Evolutionary conservation across 2,329 filamentous ascomycete genomes (phyloP), one percentile per base, ranked within the genome.

Genomic region (Sarocladium kiliense): DNA sequence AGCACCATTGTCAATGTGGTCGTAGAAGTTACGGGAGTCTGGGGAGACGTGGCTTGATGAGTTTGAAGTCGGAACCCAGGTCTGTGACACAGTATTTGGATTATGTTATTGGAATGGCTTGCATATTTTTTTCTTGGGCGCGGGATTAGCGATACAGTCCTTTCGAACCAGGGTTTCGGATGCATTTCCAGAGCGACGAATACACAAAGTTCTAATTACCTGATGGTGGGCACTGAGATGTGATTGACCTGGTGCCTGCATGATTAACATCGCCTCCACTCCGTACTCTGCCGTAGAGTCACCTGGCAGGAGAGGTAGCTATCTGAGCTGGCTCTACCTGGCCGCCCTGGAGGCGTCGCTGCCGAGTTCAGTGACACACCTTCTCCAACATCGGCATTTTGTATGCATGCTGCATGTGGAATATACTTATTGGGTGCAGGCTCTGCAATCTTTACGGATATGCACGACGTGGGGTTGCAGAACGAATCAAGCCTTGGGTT

Each of bases 1-100:
- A 92, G 89, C 66, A 97, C 93, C 0, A 65, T 89, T 32, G 75
- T 86, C 21, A 99, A 97, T 71, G 81, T 99, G 2, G 76, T 87
- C 42, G 81, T 95, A 16, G 94, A 99, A 71, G 64, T 93, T 42
- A 81, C 77, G 12, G 85, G 85, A 4, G 66, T 72, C 7, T 82
- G 76, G 73, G 65, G 63, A 25, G 62, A 66, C 32, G 62, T 65
- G 53, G 58, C 55, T 41, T 62, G 58, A 54, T 42, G 11, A 18
- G 23, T 5, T 21, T 39, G 41, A 12, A 49, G 7, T 9, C 36
- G 30, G 30, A 6, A 12, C 12, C 30, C 7, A 32, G 30, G 30
- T 32, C 30, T 34, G 30, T 34, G 30, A 7, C 12, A 39, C 16
- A 5, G 11, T 16, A 6, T 39, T 39, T 9, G n/a, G 36, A 16